Conservation (phyloP, 495 filamentous ascomycete genomes). For the Apiosordaria backusii region DNA sequence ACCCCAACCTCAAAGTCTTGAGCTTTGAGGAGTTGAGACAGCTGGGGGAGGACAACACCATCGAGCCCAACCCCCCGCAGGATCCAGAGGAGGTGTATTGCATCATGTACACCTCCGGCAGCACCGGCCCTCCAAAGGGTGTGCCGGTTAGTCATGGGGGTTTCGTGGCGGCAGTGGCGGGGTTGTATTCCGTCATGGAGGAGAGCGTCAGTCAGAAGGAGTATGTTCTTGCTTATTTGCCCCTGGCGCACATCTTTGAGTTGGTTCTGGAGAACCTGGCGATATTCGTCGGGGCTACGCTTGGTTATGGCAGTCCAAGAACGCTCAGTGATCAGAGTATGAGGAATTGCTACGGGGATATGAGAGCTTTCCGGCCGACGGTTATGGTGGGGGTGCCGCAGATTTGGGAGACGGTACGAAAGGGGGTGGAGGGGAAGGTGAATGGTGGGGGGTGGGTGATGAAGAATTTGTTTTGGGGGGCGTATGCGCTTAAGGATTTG, state of each 20-base stretch:
- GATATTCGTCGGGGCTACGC: conserved; percentile 67
- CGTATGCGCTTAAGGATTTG: conserved; percentile 48
- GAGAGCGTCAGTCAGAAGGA: conserved; percentile 54
- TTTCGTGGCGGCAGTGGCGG: conserved; percentile 62
- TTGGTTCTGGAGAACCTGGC: conserved; percentile 73
- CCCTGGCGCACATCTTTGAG: conserved; percentile 86
- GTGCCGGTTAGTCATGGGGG: conserved; percentile 75
- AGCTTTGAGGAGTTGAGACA: conserved; percentile 44
- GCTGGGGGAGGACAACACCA: conserved; percentile 64
- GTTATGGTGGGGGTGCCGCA: conserved; percentile 84
- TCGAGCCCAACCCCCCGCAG: conserved; percentile 60
- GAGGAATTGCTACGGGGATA: conserved; percentile 55
- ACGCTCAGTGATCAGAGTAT: conserved; percentile 67
- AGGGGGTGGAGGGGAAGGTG: conserved; percentile 68
- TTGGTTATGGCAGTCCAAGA: conserved; percentile 82
- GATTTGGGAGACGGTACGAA: conserved; percentile 72
- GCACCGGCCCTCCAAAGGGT: conserved; percentile 86
- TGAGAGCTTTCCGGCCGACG: conserved; percentile 77
- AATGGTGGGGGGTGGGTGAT: conserved; percentile 38
- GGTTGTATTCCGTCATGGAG: conserved; percentile 39
- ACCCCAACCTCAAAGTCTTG: conserved; percentile 39
- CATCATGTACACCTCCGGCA: conserved; percentile 95
- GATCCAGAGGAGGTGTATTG: conserved; percentile 67
- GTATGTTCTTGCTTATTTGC: conserved; percentile 74
- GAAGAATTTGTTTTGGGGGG: conserved; percentile 42